Evolutionary conservation across 352 stramenopile genomes (phyloP).

Genomic region (Phytophthora sansomeana): DNA sequence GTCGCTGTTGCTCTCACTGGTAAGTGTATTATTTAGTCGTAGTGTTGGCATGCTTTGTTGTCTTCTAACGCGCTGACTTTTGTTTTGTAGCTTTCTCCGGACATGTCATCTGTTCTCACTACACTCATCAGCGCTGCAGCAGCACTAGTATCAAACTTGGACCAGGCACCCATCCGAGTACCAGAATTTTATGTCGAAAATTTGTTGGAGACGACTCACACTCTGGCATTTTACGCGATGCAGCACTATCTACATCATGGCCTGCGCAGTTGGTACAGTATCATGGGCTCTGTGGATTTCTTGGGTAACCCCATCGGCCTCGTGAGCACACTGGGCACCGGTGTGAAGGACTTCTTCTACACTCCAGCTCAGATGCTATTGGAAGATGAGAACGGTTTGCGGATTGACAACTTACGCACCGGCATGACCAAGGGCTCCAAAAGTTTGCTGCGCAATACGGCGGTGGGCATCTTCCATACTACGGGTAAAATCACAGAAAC

Average conservation of each 20-base stretch:
- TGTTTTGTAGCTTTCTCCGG: slow-evolving; percentile 65
- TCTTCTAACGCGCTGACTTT: slow-evolving; percentile 13
- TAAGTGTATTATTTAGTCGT: slow-evolving; percentile 31
- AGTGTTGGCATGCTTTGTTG: not conserved
- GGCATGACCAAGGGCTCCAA: slow-evolving; percentile 91
- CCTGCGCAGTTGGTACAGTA: slow-evolving; percentile 86
- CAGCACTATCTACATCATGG: slow-evolving; percentile 90
- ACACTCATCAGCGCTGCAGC: slow-evolving; percentile 84
- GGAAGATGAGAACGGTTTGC: slow-evolving; percentile 86
- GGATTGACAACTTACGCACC: slow-evolving; percentile 88
- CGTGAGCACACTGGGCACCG: slow-evolving; percentile 88
- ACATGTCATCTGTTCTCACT: slow-evolving; percentile 82
- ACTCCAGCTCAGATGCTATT: slow-evolving; percentile 94
- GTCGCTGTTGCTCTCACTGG: slow-evolving; percentile 81
- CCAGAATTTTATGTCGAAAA: slow-evolving; percentile 93
- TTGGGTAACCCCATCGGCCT: slow-evolving; percentile 92
- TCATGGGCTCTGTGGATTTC: slow-evolving; percentile 92
- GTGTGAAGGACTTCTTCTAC: slow-evolving; percentile 96
- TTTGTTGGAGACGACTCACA: slow-evolving; percentile 87
- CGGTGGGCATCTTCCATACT: slow-evolving; percentile 91
- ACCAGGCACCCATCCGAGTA: slow-evolving; percentile 88
- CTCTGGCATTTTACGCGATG: slow-evolving; percentile 85
- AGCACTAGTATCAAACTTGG: slow-evolving; percentile 85
- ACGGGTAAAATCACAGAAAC: slow-evolving; percentile 91
- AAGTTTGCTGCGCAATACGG: slow-evolving; percentile 86